These are phyloP conservation scores for Herpetomonas tarakana DNA, from an alignment of 208 protist genomes.

Conservation along the genomic window DNA sequence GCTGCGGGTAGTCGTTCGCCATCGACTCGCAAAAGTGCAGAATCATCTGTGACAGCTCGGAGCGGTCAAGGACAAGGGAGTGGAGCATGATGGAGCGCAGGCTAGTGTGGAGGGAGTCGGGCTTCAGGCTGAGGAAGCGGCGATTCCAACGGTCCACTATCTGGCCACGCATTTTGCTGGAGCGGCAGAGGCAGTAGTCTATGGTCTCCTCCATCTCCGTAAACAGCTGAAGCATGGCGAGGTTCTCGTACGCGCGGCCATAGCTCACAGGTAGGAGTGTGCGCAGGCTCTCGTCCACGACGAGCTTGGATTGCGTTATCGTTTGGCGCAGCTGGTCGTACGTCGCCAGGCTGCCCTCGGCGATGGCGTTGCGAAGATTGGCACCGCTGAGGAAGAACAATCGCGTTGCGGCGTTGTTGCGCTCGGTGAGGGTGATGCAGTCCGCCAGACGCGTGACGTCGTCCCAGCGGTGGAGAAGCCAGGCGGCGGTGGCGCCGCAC, in stretches of 20 bases:
- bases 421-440: slow-evolving; percentile 60
- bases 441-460: slow-evolving; percentile 76
- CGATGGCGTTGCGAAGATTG: slow-evolving; percentile 42
- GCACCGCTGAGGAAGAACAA: slow-evolving; percentile 79
- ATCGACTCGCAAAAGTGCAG: slow-evolving; percentile 94
- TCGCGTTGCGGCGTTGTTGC: slow-evolving; percentile 49
- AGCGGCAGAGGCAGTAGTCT: slow-evolving; percentile 60
- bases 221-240: slow-evolving; percentile 98
- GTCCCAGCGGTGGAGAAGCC: slow-evolving; percentile 81
- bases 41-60: slow-evolving; percentile 94
- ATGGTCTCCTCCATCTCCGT: slow-evolving; percentile 99
- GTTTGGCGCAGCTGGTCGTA: slow-evolving; percentile 44
- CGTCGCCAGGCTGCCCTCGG: slow-evolving; percentile 18
- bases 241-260: slow-evolving; percentile 92
- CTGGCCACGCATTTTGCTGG: slow-evolving; percentile 51
- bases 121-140: slow-evolving; percentile 84
- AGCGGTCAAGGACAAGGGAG: slow-evolving; percentile 91
- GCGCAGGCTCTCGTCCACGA: slow-evolving; percentile 81
- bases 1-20: slow-evolving; percentile 67
- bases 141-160: slow-evolving; percentile 74
- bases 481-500: slow-evolving; percentile 81
- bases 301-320: slow-evolving; percentile 65
- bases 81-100: slow-evolving; percentile 96
- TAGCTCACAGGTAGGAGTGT: slow-evolving; percentile 88
- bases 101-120: slow-evolving; percentile 91